phyloP scores from a whole-genome alignment of 352 stramenopile species.

The Phytophthora sp. region DNA sequence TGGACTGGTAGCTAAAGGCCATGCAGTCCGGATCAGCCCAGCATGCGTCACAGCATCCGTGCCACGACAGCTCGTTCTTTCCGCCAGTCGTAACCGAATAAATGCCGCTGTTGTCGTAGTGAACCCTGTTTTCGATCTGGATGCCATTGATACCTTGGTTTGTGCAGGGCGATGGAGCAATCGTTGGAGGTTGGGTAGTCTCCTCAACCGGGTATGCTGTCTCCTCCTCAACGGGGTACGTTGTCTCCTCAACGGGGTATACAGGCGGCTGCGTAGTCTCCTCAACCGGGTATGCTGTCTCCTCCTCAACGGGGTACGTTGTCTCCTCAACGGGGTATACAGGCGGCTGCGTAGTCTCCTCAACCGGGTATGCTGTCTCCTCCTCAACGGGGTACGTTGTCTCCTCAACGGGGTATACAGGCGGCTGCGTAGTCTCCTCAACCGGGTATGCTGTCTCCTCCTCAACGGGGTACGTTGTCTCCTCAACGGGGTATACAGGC shows the following conservation, averaged over 20 bases:
- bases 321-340: too few species aligned
- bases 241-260: too few species aligned
- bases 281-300: neutral
- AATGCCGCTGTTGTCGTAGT: slow-evolving; percentile 3
- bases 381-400: neutral
- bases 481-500: too few species aligned
- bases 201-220: neutral
- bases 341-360: neutral
- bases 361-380: neutral
- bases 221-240: neutral
- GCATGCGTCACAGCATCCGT: slow-evolving; percentile 4
- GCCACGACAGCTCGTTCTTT: neutral
- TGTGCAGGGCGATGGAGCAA: neutral
- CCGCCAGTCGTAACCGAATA: neutral
- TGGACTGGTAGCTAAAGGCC: slow-evolving; percentile 7
- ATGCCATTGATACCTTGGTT: slow-evolving; percentile 15
- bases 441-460: neutral
- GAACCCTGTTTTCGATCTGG: slow-evolving; percentile 8
- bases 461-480: too few species aligned
- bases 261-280: neutral
- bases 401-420: too few species aligned
- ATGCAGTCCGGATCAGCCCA: neutral
- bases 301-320: neutral
- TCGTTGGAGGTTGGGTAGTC: neutral
- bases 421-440: neutral